Conservation (phyloP, 768 basidiomycete genomes). For the Coprinellus aureogranulatus region DNA sequence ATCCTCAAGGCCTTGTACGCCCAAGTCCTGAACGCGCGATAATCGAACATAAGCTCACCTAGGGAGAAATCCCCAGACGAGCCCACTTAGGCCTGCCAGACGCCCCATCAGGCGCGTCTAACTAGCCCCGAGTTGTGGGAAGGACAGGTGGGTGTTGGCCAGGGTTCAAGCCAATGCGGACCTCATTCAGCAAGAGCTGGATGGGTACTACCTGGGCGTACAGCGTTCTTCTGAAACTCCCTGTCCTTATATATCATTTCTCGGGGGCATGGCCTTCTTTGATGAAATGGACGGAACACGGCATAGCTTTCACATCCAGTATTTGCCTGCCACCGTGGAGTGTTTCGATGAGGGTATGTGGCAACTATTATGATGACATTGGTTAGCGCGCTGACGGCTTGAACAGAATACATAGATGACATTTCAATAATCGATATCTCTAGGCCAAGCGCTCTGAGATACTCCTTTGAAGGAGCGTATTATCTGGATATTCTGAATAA, state of each 20-base stretch:
- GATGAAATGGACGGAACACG: slow-evolving; percentile 27
- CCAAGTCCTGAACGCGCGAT: too few species aligned
- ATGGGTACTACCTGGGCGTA: slow-evolving; percentile 17
- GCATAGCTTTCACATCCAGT: slow-evolving; percentile 13
- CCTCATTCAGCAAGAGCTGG: slow-evolving; percentile 35
- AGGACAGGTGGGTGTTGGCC: too few species aligned
- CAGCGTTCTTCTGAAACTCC: slow-evolving; percentile 20
- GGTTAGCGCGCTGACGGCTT: neutral
- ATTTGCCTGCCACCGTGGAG: slow-evolving; percentile 24
- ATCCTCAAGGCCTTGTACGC: too few species aligned
- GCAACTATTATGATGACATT: neutral
- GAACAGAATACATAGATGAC: slow-evolving; percentile 34
- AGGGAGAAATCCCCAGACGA: too few species aligned
- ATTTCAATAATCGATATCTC: slow-evolving; percentile 34
- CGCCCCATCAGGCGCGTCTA: too few species aligned
- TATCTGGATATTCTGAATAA: neutral
- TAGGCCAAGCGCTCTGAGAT: too few species aligned
- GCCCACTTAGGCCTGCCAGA: too few species aligned
- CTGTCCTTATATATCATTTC: slow-evolving; percentile 29
- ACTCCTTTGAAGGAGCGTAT: slow-evolving; percentile 25
- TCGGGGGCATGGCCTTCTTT: slow-evolving; percentile 29
- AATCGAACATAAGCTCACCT: too few species aligned
- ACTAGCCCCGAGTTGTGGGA: too few species aligned
- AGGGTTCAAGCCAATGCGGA: slow-evolving; percentile 34
- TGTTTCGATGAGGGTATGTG: slow-evolving; percentile 24